phyloP scores from a whole-genome alignment of 371 early-diverging fungal genomes.

The Mucor racemosus region DNA sequence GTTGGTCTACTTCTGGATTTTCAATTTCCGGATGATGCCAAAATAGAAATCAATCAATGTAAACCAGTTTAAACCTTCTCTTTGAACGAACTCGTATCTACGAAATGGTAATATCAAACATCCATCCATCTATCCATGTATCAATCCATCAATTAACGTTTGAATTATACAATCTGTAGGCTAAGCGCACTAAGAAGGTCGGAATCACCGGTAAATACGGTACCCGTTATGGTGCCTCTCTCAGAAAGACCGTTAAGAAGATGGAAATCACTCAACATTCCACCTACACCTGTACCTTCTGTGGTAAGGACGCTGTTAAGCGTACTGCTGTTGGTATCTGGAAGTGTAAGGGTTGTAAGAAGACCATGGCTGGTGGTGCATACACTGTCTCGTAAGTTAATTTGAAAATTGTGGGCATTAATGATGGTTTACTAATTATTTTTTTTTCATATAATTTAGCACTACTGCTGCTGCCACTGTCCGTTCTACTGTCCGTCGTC shows the following conservation, averaged over 20 bases:
- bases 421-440: background rate
- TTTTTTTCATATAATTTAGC: constrained; percentile 31
- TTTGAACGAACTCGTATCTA: constrained; percentile 28
- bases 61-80: constrained; percentile 20
- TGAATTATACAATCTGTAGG: constrained; percentile 50
- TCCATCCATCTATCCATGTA: constrained; percentile 39
- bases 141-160: background rate
- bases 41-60: constrained; percentile 10
- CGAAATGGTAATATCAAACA: constrained; percentile 25
- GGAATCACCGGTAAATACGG: constrained; percentile 99
- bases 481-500: constrained; percentile 97
- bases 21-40: constrained; percentile 7
- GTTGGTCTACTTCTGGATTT: background rate
- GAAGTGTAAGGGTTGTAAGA: constrained; percentile 98
- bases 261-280: constrained; percentile 99
- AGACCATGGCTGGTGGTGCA: constrained; percentile 99
- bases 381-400: constrained; percentile 87
- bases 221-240: constrained; percentile 99
- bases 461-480: constrained; percentile 94
- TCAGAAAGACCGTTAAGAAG: constrained; percentile 99
- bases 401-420: background rate
- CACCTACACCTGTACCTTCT: constrained; percentile 99
- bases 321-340: constrained; percentile 99
- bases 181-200: constrained; percentile 99
- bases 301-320: constrained; percentile 98